A percentile compares a stretch with the other conserved stretches of the same genome.
Conservation (phyloP, 805 yeast species). For the Wickerhamiella cacticola region DNA sequence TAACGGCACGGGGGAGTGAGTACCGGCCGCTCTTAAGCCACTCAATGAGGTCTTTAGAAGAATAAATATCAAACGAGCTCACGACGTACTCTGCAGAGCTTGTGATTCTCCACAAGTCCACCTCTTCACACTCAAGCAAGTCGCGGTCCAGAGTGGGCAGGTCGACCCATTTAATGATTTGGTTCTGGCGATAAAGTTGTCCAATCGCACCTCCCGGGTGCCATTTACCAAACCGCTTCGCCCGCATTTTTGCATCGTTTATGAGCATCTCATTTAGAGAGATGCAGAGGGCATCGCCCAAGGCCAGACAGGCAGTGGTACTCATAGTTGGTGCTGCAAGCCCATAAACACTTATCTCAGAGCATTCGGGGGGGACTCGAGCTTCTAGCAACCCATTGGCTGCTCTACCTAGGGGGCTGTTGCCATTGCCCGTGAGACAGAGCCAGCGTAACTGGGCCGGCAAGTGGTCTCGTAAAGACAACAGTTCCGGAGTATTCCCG, state of each 20-base stretch:
- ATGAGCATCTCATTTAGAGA: slow-evolving; percentile 60
- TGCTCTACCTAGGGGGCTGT: slow-evolving; percentile 43
- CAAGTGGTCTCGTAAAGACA: slow-evolving; percentile 44
- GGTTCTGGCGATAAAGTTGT: slow-evolving; percentile 27
- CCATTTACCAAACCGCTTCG: slow-evolving; percentile 47
- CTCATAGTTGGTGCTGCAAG: slow-evolving; percentile 81
- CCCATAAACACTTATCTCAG: slow-evolving; percentile 59
- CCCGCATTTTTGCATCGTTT: slow-evolving; percentile 42
- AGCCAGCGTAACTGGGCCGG: slow-evolving; percentile 43
- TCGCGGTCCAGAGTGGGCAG: slow-evolving; percentile 16
- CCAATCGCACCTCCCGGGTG: slow-evolving; percentile 95
- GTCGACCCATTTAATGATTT: slow-evolving; percentile 14
- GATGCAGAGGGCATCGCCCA: slow-evolving; percentile 68
- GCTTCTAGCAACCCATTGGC: slow-evolving; percentile 49
- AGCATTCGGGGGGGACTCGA: slow-evolving; percentile 43
- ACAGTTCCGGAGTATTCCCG: slow-evolving; percentile 71
- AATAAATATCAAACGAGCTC: slow-evolving; percentile 1
- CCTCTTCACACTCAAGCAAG: slow-evolving; percentile 15
- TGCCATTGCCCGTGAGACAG: slow-evolving; percentile 49
- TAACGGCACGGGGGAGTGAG: background rate
- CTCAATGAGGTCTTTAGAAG: slow-evolving; percentile 4
- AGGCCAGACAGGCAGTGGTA: slow-evolving; percentile 59
- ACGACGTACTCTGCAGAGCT: slow-evolving; percentile 1
- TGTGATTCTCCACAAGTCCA: slow-evolving; percentile 20
- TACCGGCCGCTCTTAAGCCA: slow-evolving; percentile 10